Percentiles rank a stretch among this genome's conserved stretches.
Evolutionary conservation across 2,329 filamentous ascomycete genomes (phyloP).

Genomic region (Albophoma yamanashiensis): DNA sequence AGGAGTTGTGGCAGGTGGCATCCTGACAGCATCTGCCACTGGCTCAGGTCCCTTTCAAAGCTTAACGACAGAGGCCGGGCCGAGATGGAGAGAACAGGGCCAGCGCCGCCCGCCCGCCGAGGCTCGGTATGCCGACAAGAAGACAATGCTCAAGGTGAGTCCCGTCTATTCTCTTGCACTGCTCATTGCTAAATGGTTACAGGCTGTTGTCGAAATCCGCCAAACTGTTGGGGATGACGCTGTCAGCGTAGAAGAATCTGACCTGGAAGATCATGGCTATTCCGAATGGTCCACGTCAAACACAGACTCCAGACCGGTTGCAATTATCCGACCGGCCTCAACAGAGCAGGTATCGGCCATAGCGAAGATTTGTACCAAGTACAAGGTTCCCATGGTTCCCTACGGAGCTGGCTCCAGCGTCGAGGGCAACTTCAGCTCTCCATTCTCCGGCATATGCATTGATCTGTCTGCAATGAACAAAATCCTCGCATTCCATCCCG

Average conservation of each 20-base stretch:
- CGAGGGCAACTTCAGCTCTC: slow-evolving; percentile 61
- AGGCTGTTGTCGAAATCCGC: slow-evolving; percentile 11
- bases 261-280: slow-evolving; percentile 52
- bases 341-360: slow-evolving; percentile 56
- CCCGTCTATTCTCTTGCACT: neutral
- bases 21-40: neutral
- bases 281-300: slow-evolving; percentile 65
- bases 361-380: slow-evolving; percentile 49
- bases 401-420: slow-evolving; percentile 66
- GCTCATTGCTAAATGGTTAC: neutral
- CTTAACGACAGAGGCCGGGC: neutral
- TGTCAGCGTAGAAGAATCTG: slow-evolving; percentile 54
- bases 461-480: slow-evolving; percentile 60
- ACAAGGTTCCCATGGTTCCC: slow-evolving; percentile 59
- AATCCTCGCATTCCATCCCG: slow-evolving; percentile 51
- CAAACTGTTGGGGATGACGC: slow-evolving; percentile 37
- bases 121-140: slow-evolving; percentile 11
- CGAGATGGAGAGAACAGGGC: slow-evolving; percentile 6
- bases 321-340: slow-evolving; percentile 51
- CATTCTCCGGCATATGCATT: slow-evolving; percentile 57
- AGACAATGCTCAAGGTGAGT: slow-evolving; percentile 11
- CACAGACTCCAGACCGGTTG: slow-evolving; percentile 49
- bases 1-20: slow-evolving; percentile 2
- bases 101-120: neutral
- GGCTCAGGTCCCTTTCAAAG: neutral